These are phyloP conservation scores for Emergomyces orientalis DNA, from an alignment of 2,329 filamentous ascomycete genomes.

Conservation along the genomic window DNA sequence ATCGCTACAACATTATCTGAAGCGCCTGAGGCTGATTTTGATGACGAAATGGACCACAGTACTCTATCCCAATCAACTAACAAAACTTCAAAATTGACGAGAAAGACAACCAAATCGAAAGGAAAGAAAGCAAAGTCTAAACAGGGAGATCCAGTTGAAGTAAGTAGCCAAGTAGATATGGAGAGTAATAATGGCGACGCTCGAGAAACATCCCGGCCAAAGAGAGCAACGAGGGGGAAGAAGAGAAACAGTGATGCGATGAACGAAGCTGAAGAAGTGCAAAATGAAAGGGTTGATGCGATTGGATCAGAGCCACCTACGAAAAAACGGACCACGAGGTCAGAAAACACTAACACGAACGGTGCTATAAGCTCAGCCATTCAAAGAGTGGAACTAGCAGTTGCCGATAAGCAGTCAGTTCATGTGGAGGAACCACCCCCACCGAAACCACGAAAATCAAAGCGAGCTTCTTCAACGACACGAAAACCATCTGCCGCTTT, in stretches of 20 bases:
- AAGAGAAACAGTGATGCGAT: conserved; percentile 57
- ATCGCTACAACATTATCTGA: conserved; percentile 37
- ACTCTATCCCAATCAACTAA: conserved; percentile 40
- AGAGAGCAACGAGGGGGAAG: conserved; percentile 39
- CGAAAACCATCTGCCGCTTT: conserved; percentile 44
- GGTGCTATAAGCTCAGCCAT: neutral
- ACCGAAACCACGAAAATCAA: conserved; percentile 39
- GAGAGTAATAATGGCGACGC: conserved; percentile 22
- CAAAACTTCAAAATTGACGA: conserved; percentile 49
- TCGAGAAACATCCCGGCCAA: conserved; percentile 28
- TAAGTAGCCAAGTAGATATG: conserved; percentile 26
- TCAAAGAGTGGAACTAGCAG: conserved; percentile 6
- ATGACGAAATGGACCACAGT: conserved; percentile 51
- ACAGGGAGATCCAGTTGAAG: conserved; percentile 37
- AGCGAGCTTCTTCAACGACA: conserved; percentile 32
- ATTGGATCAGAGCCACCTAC: conserved; percentile 35
- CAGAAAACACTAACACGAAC: conserved; percentile 21
- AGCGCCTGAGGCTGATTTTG: conserved; percentile 33
- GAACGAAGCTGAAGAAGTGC: conserved; percentile 20
- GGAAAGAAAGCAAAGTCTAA: conserved; percentile 31
- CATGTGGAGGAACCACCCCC: conserved; percentile 19
- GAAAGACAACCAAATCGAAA: conserved; percentile 32
- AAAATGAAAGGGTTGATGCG: conserved; percentile 13
- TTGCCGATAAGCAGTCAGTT: conserved; percentile 1
- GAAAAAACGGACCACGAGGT: conserved; percentile 51